Conservation (phyloP, 2,329 filamentous ascomycete species). For the Diaporthe sp. region DNA sequence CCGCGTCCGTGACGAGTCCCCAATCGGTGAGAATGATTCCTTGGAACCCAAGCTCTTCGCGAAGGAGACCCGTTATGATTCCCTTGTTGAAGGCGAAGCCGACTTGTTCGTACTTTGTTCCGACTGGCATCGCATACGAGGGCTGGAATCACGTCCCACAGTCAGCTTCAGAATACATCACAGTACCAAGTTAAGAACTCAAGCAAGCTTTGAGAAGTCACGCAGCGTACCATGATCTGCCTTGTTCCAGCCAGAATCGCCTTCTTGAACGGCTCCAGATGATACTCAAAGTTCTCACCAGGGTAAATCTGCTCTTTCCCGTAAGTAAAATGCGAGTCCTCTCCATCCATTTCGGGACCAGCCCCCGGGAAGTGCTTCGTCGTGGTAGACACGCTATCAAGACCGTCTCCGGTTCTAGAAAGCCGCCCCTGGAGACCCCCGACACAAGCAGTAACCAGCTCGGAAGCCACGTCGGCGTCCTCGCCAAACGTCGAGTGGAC, state of each 20-base stretch:
- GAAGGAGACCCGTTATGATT: slow-evolving; percentile 63
- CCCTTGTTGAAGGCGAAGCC: slow-evolving; percentile 65
- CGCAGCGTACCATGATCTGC: slow-evolving; percentile 59
- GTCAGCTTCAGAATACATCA: not conserved
- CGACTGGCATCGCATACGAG: slow-evolving; percentile 51
- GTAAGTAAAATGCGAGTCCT: slow-evolving; percentile 65
- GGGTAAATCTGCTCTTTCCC: slow-evolving; percentile 65
- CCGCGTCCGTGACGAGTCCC: slow-evolving; percentile 62
- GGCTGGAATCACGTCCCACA: slow-evolving; percentile 5
- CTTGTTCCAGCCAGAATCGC: slow-evolving; percentile 62
- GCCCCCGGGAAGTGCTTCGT: slow-evolving; percentile 68
- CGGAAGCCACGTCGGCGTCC: slow-evolving; percentile 56
- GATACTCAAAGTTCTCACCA: slow-evolving; percentile 62
- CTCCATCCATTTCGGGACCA: slow-evolving; percentile 61
- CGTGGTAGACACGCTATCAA: slow-evolving; percentile 58
- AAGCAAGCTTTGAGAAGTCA: not conserved
- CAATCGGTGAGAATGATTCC: slow-evolving; percentile 67
- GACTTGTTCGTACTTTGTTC: slow-evolving; percentile 59
- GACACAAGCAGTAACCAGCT: slow-evolving; percentile 57
- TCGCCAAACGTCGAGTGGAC: slow-evolving; percentile 61
- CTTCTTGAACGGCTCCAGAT: slow-evolving; percentile 63
- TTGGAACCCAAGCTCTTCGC: slow-evolving; percentile 60
- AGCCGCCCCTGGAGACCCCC: slow-evolving; percentile 58
- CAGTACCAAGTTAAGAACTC: not conserved
- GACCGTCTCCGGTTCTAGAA: slow-evolving; percentile 48